phyloP scores from a whole-genome alignment of 805 yeast genomes.

The Candida oleophila region DNA sequence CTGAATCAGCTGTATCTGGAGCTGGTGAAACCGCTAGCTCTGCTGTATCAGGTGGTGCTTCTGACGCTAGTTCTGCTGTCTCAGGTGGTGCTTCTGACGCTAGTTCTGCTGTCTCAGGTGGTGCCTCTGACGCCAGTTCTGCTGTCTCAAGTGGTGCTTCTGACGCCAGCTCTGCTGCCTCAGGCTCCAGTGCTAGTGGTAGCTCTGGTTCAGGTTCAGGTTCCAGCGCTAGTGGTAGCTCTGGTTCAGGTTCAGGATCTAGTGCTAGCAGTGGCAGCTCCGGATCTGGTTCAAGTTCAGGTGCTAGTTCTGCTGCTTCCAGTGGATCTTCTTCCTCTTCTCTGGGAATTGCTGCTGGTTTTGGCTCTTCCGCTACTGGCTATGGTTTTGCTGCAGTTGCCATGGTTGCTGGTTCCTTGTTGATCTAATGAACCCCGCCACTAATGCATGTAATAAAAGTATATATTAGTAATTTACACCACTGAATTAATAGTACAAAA shows the following conservation, averaged over 20 bases:
- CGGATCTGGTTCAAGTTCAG: conserved; percentile 10
- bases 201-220: conserved; percentile 8
- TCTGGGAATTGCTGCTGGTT: conserved; percentile 4
- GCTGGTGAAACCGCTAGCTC: conserved; percentile 4
- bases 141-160: conserved; percentile 5
- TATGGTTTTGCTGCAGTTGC: conserved; percentile 13
- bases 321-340: conserved; percentile 7
- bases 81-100: conserved; percentile 9
- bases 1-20: conserved; percentile 4
- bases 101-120: conserved; percentile 13
- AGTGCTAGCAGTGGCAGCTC: not conserved
- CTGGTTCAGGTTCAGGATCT: conserved; percentile 6
- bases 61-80: not conserved
- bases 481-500: not conserved
- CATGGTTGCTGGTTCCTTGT: conserved; percentile 13
- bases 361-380: conserved; percentile 6
- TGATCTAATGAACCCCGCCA: conserved; percentile 8
- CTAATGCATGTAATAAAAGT: not conserved
- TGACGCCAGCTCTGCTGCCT: conserved; percentile 3
- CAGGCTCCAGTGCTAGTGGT: too few species aligned
- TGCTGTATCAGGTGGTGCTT: conserved; percentile 1
- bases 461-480: not conserved
- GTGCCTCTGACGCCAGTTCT: conserved; percentile 6
- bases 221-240: not conserved
- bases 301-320: conserved; percentile 9